Evolutionary conservation across 2,329 filamentous ascomycete species (phyloP).

Genomic region (Aspergillus japonicus): DNA sequence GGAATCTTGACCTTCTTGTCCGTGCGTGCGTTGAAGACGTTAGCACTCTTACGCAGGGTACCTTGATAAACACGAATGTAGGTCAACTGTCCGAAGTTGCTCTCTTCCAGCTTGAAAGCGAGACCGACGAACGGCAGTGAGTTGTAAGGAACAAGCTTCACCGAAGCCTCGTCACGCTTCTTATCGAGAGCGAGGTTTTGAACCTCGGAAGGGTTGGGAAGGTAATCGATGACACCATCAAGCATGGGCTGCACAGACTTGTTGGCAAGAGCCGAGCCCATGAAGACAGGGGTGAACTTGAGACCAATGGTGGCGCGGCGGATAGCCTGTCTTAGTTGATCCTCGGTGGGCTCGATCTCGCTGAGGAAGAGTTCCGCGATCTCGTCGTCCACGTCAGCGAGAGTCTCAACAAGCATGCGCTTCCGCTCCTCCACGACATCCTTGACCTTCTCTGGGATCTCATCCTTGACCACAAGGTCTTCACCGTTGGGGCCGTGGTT

Average conservation of each 20-base stretch:
- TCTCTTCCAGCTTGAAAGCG: slow-evolving; percentile 98
- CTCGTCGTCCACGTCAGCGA: slow-evolving; percentile 96
- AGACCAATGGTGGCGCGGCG: slow-evolving; percentile 82
- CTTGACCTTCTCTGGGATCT: slow-evolving; percentile 77
- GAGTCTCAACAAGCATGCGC: slow-evolving; percentile 82
- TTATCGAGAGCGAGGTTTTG: slow-evolving; percentile 87
- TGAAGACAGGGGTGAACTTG: slow-evolving; percentile 92
- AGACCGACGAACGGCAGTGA: slow-evolving; percentile 90
- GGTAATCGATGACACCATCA: slow-evolving; percentile 92
- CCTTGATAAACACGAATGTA: slow-evolving; percentile 99
- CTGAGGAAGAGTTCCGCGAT: slow-evolving; percentile 95
- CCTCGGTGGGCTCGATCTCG: slow-evolving; percentile 72
- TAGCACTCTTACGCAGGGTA: slow-evolving; percentile 79
- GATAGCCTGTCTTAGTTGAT: slow-evolving; percentile 89
- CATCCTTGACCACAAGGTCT: slow-evolving; percentile 70
- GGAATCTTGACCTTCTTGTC: slow-evolving; percentile 97
- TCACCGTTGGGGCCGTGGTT: slow-evolving; percentile 83
- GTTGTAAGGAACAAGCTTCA: slow-evolving; percentile 90
- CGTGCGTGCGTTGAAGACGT: slow-evolving; percentile 89
- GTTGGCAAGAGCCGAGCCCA: slow-evolving; percentile 93
- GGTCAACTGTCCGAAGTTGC: slow-evolving; percentile 95
- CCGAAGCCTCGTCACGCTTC: slow-evolving; percentile 71
- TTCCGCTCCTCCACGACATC: slow-evolving; percentile 79
- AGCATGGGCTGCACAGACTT: slow-evolving; percentile 96
- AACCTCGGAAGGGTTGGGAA: slow-evolving; percentile 87